Conservation (phyloP, 2,329 filamentous ascomycete genomes). For the Pseudocercospora fuligena region DNA sequence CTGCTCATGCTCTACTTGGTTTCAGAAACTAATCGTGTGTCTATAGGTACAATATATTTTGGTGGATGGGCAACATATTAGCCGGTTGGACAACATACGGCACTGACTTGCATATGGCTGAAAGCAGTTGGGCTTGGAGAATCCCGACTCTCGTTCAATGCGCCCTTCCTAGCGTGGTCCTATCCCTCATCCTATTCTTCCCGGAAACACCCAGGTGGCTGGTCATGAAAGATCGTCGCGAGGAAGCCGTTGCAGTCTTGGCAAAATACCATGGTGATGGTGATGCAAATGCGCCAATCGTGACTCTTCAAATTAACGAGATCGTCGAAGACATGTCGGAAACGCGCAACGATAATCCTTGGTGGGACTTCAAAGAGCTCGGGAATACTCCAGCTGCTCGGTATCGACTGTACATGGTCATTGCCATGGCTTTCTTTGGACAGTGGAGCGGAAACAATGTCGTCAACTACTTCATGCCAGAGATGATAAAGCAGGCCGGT, state of each 20-base stretch:
- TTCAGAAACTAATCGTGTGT: not conserved
- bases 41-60: conserved; percentile 45
- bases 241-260: conserved; percentile 63
- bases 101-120: conserved; percentile 27
- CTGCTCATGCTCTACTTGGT: not conserved
- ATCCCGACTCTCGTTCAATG: conserved; percentile 39
- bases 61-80: conserved; percentile 56
- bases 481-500: conserved; percentile 43
- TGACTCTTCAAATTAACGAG: conserved; percentile 45
- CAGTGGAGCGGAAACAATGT: conserved; percentile 49
- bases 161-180: conserved; percentile 51
- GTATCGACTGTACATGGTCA: conserved; percentile 48
- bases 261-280: conserved; percentile 63
- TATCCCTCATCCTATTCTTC: conserved; percentile 57
- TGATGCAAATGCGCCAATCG: conserved; percentile 39
- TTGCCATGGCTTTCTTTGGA: conserved; percentile 49
- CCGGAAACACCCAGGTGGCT: conserved; percentile 67
- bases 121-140: conserved; percentile 53
- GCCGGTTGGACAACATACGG: conserved; percentile 50
- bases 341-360: conserved; percentile 49
- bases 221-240: conserved; percentile 58
- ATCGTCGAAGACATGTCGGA: conserved; percentile 47
- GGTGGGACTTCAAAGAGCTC: conserved; percentile 48
- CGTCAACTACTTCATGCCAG: conserved; percentile 42
- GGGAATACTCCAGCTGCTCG: conserved; percentile 57